Evolutionary conservation across 2,329 filamentous ascomycete genomes (phyloP), one percentile per base, ranked within the genome.

Genomic region (Colletotrichum noveboracense): DNA sequence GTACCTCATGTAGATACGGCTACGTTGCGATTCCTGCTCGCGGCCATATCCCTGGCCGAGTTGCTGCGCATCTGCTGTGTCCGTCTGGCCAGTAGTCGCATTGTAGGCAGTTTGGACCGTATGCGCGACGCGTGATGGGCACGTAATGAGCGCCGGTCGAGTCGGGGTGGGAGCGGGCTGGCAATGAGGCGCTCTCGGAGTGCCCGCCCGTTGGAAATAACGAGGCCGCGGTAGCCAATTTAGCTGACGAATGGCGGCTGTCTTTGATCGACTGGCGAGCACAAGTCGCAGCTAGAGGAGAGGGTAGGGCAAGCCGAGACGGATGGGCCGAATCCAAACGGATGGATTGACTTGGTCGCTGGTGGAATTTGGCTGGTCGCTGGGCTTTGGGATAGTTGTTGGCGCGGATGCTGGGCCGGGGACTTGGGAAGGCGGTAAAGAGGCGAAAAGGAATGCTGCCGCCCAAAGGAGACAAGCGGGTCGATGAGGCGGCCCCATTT

Each of bases 161-260:
- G 38, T 43, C 28, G 26, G 34, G 68, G 18, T 65, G 32, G 38
- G 43, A 74, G 43, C 30, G 58, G 70, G 43, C 30, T 21, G 24
- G 52, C 16, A 13, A 66, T n/a, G 38, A 36, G 32, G 60, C 36
- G 66, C 66, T 52, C 68, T 71, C 60, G 68, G 68, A 52, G 16
- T 71, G 72, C 21, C 72, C 32, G 72, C 71, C 69, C 68, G 38
- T 56, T 26, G 38, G 34, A 43, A 64, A 67, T 48, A 70, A 75
- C 38, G 69, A 70, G 10, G 71, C 7, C 56, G 28, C 48, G 48
- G 34, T 30, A 60, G 26, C 68, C 60, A 74, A 65, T 52, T 34
- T 48, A 69, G 36, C 9, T 61, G 70, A 58, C 58, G 58, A 65
- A 43, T 34, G 48, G 32, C 30, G 14, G 60, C 52, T 56, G 60